Evolutionary conservation across 1,139 yeast species (phyloP), one percentile per base, ranked within the genome.

Genomic region (Neolecta irregularis): DNA sequence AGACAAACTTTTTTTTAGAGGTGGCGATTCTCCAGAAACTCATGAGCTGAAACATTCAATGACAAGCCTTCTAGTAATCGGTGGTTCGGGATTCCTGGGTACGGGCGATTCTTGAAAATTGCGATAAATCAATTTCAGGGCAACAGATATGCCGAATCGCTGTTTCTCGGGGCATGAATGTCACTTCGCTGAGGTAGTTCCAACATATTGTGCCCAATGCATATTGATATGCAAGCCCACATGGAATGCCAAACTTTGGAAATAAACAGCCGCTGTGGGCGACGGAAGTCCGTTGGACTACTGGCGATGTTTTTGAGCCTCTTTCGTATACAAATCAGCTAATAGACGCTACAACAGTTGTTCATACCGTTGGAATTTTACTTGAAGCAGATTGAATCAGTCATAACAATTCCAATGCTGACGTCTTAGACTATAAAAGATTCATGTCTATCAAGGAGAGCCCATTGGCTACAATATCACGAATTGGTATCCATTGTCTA

Each of bases 61-160:
- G 24, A 40, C 38, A 16, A 13, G 34, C 16, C 22, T 36, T n/a
- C 34, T 40, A 8, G 40, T 40, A 13, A 32, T 40, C 13, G 44
- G 44, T 2, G 44, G 44, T 8, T 33, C 44, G 6, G 44, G 44
- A 2, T 41, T 41, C 24, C 23, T 41, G 15, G 44, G 44, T 40
- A 17, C n/a, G 26, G 30, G 8, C 8, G 16, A 8, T 12, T 5
- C 20, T 6, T 7, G n/a, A 13, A 28, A 31, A 30, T 13, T 32
- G 24, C 9, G 21, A 12, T 13, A 19, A 9, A 33, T 6, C 17
- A 3, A 9, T 11, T 21, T 13, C 16, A 41, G 44, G 46, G 5
- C 30, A 33, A 15, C 35, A 34, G 32, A 39, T 43, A 13, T 37
- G 45, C 30, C 41, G 39, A 30, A 32, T 33, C 16, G 44, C 44